phyloP scores from a whole-genome alignment of 2,329 filamentous ascomycete genomes.

The Trichophyton rubrum region DNA sequence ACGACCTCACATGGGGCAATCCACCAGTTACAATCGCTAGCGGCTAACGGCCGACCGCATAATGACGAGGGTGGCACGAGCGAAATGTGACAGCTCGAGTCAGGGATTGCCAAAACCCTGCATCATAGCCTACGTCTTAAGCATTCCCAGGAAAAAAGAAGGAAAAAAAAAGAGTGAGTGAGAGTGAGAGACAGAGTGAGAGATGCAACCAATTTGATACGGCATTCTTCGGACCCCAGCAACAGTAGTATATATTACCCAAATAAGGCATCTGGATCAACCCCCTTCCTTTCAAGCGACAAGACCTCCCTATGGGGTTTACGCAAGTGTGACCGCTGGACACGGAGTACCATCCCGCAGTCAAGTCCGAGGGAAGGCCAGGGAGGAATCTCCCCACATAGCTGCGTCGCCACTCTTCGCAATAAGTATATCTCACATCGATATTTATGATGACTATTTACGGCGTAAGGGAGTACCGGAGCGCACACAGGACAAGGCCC shows the following conservation, averaged over 20 bases:
- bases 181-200: not conserved
- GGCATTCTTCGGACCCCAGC: not conserved
- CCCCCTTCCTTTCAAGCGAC: not conserved
- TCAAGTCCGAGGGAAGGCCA: not conserved
- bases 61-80: slow-evolving; percentile 3
- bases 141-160: not conserved
- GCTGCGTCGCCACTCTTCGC: not conserved
- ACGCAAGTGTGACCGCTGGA: not conserved
- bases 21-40: slow-evolving; percentile 1
- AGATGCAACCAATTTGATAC: slow-evolving; percentile 2
- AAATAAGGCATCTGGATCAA: slow-evolving; percentile 1
- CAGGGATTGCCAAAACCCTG: not conserved
- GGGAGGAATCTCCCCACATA: not conserved
- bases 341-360: not conserved
- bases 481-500: not conserved
- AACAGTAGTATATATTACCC: not conserved
- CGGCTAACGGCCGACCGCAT: slow-evolving; percentile 3
- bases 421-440: not conserved
- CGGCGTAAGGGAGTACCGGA: not conserved
- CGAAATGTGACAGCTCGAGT: slow-evolving; percentile 5
- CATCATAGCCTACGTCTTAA: not conserved
- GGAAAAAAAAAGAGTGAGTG: not conserved
- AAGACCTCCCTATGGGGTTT: not conserved
- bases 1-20: not conserved
- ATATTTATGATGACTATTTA: not conserved